These are phyloP conservation scores for Diplodia mutila DNA, from an alignment of 2,329 filamentous ascomycete genomes.

Conservation along the genomic window DNA sequence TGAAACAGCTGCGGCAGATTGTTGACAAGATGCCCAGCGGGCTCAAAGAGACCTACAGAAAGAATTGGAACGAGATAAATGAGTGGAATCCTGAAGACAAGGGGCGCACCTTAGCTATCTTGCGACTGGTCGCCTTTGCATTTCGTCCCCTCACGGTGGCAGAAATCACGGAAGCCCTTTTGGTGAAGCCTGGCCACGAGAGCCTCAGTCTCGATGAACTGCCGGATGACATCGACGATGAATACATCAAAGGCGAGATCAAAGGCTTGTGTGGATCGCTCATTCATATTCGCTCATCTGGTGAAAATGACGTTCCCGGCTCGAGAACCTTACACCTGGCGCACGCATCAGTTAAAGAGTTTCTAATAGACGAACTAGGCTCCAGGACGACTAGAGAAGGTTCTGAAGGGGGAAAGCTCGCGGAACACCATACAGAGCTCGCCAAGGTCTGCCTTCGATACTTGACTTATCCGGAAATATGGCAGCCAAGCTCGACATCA, in stretches of 20 bases:
- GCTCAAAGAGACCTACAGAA: neutral
- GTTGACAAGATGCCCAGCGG: neutral
- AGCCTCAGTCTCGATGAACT: neutral
- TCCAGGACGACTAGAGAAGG: neutral
- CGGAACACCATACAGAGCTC: neutral
- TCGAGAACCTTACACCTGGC: neutral
- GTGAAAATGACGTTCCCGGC: neutral
- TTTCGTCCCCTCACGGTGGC: neutral
- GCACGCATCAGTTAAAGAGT: neutral
- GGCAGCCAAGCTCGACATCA: neutral
- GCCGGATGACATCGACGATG: neutral
- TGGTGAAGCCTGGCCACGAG: neutral
- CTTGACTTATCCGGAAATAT: neutral
- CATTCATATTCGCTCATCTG: neutral
- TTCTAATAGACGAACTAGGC: neutral
- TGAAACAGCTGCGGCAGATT: neutral
- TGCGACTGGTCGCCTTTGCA: neutral
- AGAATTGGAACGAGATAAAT: neutral
- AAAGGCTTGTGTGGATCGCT: neutral
- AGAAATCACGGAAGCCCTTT: neutral
- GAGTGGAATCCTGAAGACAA: neutral
- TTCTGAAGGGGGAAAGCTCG: neutral
- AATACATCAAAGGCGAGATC: neutral
- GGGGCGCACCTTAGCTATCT: neutral
- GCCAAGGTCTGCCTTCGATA: neutral